Conservation (phyloP, 139 green algal genomes). For the Ostreobium quekettii region DNA sequence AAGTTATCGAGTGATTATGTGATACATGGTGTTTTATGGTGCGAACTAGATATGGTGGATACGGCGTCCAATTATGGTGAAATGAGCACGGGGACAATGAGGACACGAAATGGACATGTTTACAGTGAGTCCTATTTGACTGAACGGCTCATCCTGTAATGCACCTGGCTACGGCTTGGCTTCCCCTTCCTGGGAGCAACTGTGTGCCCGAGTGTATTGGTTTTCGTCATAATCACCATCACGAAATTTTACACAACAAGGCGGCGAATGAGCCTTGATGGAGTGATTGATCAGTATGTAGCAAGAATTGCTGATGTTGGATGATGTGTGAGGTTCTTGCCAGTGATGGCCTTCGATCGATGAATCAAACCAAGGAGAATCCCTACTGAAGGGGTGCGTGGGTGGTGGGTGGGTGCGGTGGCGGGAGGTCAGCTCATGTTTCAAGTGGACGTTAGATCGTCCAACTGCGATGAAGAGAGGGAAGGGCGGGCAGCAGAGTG, state of each 20-base stretch:
- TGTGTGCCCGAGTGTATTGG: background rate
- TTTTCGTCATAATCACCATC: too few species aligned
- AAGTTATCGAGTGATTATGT: slow-evolving; percentile 11
- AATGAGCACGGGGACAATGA: too few species aligned
- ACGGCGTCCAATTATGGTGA: background rate
- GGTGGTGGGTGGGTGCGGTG: too few species aligned
- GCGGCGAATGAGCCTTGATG: too few species aligned
- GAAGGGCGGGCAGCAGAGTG: too few species aligned
- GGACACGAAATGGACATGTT: too few species aligned
- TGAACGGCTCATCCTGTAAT: too few species aligned
- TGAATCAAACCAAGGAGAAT: background rate
- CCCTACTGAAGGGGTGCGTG: too few species aligned
- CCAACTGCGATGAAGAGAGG: slow-evolving; percentile 5
- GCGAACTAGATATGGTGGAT: background rate
- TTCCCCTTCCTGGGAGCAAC: background rate
- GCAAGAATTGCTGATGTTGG: background rate
- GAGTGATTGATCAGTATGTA: too few species aligned
- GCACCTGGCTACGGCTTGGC: too few species aligned
- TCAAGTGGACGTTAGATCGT: background rate
- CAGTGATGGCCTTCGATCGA: background rate
- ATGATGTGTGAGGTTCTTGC: slow-evolving; percentile 8
- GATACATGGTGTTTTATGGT: background rate
- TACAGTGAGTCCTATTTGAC: too few species aligned
- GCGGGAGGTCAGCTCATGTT: slow-evolving; percentile 9
- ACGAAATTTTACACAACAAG: too few species aligned